phyloP scores from a whole-genome alignment of 2,329 filamentous ascomycete genomes.

The Truncatella angustata region DNA sequence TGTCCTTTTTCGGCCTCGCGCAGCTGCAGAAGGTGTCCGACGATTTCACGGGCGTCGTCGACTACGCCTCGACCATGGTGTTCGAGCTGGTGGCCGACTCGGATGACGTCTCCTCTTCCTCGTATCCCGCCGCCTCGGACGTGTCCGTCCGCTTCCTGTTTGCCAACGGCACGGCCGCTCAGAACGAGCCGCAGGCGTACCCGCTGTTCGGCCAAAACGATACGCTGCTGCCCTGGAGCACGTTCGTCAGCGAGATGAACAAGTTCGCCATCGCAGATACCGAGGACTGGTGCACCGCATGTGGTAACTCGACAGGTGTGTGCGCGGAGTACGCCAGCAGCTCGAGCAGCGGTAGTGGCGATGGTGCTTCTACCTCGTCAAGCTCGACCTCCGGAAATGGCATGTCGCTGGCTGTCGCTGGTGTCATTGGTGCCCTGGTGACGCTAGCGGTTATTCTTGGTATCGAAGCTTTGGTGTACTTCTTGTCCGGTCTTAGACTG shows the following conservation, averaged over 20 bases:
- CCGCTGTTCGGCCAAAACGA: conserved; percentile 60
- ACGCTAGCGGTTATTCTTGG: conserved; percentile 50
- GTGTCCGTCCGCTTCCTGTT: conserved; percentile 62
- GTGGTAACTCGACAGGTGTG: conserved; percentile 67
- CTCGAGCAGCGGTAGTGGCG: conserved; percentile 13
- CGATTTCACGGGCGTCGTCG: conserved; percentile 74
- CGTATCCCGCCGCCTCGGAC: conserved; percentile 49
- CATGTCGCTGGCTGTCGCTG: conserved; percentile 70
- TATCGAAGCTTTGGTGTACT: conserved; percentile 41
- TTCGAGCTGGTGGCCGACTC: conserved; percentile 65
- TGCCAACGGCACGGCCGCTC: conserved; percentile 54
- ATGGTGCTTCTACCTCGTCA: conserved; percentile 18
- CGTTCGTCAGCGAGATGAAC: conserved; percentile 63
- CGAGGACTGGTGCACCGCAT: conserved; percentile 69
- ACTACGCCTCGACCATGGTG: conserved; percentile 78
- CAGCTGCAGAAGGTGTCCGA: conserved; percentile 47
- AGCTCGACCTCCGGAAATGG: conserved; percentile 31
- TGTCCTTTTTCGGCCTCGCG: conserved; percentile 62
- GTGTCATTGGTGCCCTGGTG: conserved; percentile 75
- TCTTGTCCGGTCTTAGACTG: conserved; percentile 42
- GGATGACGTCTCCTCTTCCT: conserved; percentile 41
- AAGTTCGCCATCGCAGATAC: conserved; percentile 67
- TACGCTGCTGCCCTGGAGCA: conserved; percentile 61
- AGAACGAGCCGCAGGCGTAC: conserved; percentile 50
- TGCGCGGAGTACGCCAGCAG: conserved; percentile 49